phyloP scores from a whole-genome alignment of 2,329 filamentous ascomycete genomes.

The Graphiopsis chlorocephala region DNA sequence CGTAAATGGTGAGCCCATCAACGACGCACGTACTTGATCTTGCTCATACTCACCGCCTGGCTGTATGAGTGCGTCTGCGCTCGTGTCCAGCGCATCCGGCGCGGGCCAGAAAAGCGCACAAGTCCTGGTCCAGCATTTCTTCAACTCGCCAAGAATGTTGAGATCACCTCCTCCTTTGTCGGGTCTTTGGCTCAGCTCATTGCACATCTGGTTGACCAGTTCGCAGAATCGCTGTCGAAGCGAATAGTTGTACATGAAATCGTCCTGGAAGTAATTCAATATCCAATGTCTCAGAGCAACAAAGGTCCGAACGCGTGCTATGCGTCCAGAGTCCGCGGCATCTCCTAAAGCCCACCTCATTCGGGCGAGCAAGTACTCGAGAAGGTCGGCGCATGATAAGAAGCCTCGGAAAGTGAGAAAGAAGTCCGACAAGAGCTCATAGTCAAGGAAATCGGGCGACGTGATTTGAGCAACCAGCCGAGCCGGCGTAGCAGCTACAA shows the following conservation, averaged over 20 bases:
- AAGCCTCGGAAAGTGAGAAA: constrained; percentile 94
- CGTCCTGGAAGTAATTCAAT: constrained; percentile 93
- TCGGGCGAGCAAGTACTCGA: constrained; percentile 80
- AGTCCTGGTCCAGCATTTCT: constrained; percentile 93
- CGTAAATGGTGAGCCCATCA: not conserved
- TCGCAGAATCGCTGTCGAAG: constrained; percentile 77
- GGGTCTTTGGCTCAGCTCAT: constrained; percentile 50
- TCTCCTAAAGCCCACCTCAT: constrained; percentile 82
- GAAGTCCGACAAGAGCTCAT: constrained; percentile 95
- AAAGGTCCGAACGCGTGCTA: constrained; percentile 94
- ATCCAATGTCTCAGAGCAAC: constrained; percentile 97
- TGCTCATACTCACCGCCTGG: constrained; percentile 61
- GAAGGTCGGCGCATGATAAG: constrained; percentile 70
- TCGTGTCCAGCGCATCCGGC: constrained; percentile 54
- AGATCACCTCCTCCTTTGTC: constrained; percentile 61
- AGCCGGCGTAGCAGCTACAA: constrained; percentile 85
- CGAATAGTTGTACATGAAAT: constrained; percentile 75
- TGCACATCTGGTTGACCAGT: constrained; percentile 66
- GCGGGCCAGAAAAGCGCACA: constrained; percentile 88
- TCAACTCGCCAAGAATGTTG: constrained; percentile 89
- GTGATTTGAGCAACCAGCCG: constrained; percentile 95
- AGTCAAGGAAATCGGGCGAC: constrained; percentile 91
- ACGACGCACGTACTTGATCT: not conserved
- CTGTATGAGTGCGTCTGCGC: constrained; percentile 64
- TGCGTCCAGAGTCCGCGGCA: constrained; percentile 78